A percentile compares a stretch with the other conserved stretches of the same genome.
Evolutionary conservation across 768 basidiomycete species (phyloP).

Genomic region (Coprinopsis sp.): DNA sequence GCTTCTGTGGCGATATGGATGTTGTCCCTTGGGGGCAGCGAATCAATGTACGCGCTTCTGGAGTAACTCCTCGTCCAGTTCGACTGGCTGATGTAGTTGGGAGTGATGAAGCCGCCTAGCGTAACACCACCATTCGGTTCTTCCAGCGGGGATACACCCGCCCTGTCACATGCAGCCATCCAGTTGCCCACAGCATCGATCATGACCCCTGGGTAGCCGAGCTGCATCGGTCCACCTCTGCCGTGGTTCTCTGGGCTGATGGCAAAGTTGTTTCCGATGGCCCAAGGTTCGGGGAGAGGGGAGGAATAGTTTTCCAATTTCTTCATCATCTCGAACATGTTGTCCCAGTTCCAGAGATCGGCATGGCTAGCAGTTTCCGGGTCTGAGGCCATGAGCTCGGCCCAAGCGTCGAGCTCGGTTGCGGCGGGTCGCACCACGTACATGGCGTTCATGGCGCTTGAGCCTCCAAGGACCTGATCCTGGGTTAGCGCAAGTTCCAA

Average conservation of each 20-base stretch:
- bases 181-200: no score
- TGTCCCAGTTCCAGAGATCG: constrained; percentile 41
- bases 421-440: constrained; percentile 49
- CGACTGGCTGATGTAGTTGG: no score
- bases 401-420: constrained; percentile 44
- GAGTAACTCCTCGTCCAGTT: no score
- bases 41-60: no score
- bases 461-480: constrained; percentile 46
- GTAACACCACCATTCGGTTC: no score
- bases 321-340: constrained; percentile 40
- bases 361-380: constrained; percentile 20
- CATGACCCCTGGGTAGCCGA: no score
- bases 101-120: no score
- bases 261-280: constrained; percentile 34
- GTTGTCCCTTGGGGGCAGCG: no score
- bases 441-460: constrained; percentile 59
- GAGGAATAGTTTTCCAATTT: constrained; percentile 53
- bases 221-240: constrained; percentile 44
- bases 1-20: no score
- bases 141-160: no score
- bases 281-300: constrained; percentile 34
- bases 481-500: neutral
- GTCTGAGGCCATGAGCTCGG: constrained; percentile 28
- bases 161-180: no score
- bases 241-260: constrained; percentile 45